Percentiles rank a stretch among this genome's conserved stretches.
Evolutionary conservation across 148 eudicot genomes (phyloP).

Genomic region (Limonium bicolor): DNA sequence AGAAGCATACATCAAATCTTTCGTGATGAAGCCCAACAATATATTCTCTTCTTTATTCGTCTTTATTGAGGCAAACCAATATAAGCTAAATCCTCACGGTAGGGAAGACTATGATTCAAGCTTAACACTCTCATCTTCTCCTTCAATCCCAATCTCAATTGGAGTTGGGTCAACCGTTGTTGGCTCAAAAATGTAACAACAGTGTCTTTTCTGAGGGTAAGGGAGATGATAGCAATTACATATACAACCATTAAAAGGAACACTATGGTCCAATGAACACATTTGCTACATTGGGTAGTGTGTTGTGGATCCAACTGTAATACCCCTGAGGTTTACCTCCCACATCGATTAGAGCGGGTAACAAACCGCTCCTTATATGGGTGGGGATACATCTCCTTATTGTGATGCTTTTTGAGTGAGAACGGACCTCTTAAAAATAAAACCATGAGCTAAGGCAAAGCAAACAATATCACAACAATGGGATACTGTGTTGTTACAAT

Average conservation of each 20-base stretch:
- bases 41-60: too few species aligned
- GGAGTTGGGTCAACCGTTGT: conserved; percentile 14
- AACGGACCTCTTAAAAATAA: too few species aligned
- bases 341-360: too few species aligned
- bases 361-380: too few species aligned
- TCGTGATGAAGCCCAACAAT: too few species aligned
- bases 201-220: conserved; percentile 57
- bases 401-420: too few species aligned
- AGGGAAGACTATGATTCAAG: conserved; percentile 10
- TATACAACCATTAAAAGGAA: conserved; percentile 74
- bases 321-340: too few species aligned
- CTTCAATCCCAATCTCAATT: conserved; percentile 18
- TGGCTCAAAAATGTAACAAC: conserved; percentile 45
- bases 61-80: conserved; percentile 18
- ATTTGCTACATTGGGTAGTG: conserved; percentile 54
- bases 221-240: conserved; percentile 38
- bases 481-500: too few species aligned
- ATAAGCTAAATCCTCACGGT: conserved; percentile 39
- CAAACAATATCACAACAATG: too few species aligned
- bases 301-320: conserved; percentile 48
- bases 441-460: too few species aligned
- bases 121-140: conserved; percentile 3
- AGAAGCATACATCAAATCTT: too few species aligned
- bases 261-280: conserved; percentile 55
- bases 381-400: too few species aligned